Evolutionary conservation across 2,329 filamentous ascomycete species (phyloP).

Genomic region (Cryphonectria nitschkei): DNA sequence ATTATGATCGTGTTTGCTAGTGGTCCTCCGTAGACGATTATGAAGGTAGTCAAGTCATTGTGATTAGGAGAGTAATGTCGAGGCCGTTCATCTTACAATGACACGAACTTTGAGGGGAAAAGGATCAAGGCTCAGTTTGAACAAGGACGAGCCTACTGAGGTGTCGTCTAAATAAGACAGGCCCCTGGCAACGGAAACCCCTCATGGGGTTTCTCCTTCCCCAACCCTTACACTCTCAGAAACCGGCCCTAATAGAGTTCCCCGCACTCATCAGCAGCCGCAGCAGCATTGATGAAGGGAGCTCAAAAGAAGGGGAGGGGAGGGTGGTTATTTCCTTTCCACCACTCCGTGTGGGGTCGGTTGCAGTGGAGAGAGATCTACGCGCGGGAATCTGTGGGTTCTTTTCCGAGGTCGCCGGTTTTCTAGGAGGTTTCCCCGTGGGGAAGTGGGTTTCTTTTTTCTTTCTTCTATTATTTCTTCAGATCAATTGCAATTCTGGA

Average conservation of each 20-base stretch:
- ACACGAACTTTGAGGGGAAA: too few relatives aligned
- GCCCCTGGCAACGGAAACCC: not conserved
- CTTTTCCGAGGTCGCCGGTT: not conserved
- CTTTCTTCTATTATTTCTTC: not conserved
- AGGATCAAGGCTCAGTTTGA: not conserved
- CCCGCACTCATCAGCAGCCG: constrained; percentile 1
- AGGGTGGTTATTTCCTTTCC: not conserved
- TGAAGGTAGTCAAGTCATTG: not conserved
- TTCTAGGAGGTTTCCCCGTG: not conserved
- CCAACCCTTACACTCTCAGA: not conserved
- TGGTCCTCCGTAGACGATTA: not conserved
- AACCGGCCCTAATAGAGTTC: not conserved
- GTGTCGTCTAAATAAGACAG: not conserved
- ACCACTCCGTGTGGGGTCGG: not conserved
- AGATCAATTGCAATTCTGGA: too few relatives aligned
- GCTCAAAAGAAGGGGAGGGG: too few relatives aligned
- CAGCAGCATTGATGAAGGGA: not conserved
- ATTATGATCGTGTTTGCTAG: not conserved
- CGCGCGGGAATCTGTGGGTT: not conserved
- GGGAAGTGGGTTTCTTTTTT: constrained; percentile 11
- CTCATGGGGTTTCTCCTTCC: not conserved
- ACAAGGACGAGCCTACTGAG: not conserved
- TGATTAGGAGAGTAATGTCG: not conserved
- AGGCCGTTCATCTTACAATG: not conserved
- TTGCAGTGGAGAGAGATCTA: not conserved